phyloP scores from a whole-genome alignment of 176 grass and related monocot genomes.

The Ananas comosus region DNA sequence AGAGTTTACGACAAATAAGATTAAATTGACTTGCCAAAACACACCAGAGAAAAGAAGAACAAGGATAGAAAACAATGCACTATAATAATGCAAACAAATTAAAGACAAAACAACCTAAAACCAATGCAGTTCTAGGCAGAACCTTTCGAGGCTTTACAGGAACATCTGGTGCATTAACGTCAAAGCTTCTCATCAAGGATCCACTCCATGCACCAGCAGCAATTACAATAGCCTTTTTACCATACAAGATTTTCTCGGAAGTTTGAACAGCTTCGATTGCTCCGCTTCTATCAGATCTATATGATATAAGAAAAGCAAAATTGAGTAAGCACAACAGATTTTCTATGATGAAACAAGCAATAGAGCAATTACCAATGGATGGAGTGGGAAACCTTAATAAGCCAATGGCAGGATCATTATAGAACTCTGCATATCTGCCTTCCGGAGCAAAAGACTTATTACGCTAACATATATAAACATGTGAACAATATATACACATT shows the following conservation, averaged over 20 bases:
- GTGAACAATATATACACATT: neutral
- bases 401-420: slow-evolving; percentile 68
- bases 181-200: slow-evolving; percentile 53
- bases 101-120: neutral
- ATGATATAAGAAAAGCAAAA: slow-evolving; percentile 17
- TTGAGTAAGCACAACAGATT: neutral
- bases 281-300: slow-evolving; percentile 65
- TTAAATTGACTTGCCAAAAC: too few species aligned
- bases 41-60: too few species aligned
- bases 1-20: too few species aligned
- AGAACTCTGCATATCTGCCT: slow-evolving; percentile 80
- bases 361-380: neutral
- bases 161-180: slow-evolving; percentile 40
- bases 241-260: slow-evolving; percentile 61
- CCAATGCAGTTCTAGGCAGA: slow-evolving; percentile 9
- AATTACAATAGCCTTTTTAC: slow-evolving; percentile 67
- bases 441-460: slow-evolving; percentile 52
- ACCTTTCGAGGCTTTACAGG: slow-evolving; percentile 91
- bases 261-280: slow-evolving; percentile 78
- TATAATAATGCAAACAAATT: neutral
- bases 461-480: slow-evolving; percentile 33
- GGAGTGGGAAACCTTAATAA: slow-evolving; percentile 53
- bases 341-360: neutral
- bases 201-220: slow-evolving; percentile 81
- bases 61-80: too few species aligned